Base-by-base conservation (phyloP, 2,329 filamentous ascomycete species). In the Colletotrichum liaoningense region DNA sequence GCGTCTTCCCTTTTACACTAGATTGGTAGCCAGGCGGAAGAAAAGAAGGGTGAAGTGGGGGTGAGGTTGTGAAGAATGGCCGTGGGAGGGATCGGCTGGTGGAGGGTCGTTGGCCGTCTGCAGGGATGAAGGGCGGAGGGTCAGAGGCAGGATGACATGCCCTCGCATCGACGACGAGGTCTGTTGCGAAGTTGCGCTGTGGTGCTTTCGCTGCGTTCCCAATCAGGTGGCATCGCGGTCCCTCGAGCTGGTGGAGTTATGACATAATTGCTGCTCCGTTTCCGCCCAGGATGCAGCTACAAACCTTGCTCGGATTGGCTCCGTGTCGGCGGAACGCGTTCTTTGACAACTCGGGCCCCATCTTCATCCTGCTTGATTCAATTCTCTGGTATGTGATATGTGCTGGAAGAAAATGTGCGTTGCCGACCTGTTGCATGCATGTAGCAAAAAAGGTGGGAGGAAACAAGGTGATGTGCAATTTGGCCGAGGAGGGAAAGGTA, bases 101-200 rank as follows among this genome's bases (percentile, higher is more conserved):
- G 58, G 58, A 62, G 58, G 42, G 59, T 33, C 63, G 22, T 33
- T 33, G 30, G 49, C 19, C 59, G 35, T 57, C 58, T 68, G 42
- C 66, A 63, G 55, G 69, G 76, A 77, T 75, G 73, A 63, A 22
- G 64, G 59, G 73, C 42, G 56, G 56, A 71, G 33, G 55, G 57
- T 74, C 72, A 69, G 65, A 78, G 77, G 78, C 76, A 81, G 76
- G 77, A 81, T 80, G 79, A 79, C 79, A 80, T 78, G 76, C 76
- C 60, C 49, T 62, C 59, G 60, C 71, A 72, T 58, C 67, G 24
- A 64, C 30, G 22, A 49, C 14, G 49, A 30, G 52, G 26, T 54
- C 38, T 49, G 14, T 49, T 49, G 19, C 42, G 42, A 49, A n/a
- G 16, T 49, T 49, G 42, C 16, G 42, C 19, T 42, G 33, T 26